phyloP scores from a whole-genome alignment of 2,329 filamentous ascomycete genomes.

The Calonectria henricotiae region DNA sequence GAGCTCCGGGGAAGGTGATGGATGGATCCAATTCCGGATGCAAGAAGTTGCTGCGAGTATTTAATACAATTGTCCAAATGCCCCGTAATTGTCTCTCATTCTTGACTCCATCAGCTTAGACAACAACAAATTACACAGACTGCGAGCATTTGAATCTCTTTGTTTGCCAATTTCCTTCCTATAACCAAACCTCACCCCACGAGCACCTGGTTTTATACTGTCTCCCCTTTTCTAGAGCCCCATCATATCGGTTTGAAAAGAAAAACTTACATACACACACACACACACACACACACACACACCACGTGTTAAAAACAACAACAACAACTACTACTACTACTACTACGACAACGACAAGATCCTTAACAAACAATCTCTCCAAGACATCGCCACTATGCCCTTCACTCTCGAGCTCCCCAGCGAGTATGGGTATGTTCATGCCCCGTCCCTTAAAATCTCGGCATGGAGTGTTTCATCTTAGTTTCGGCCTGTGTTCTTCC shows the following conservation, averaged over 20 bases:
- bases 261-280: too few relatives aligned
- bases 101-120: not conserved
- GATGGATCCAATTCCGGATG: not conserved
- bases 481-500: slow-evolving; percentile 16
- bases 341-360: not conserved
- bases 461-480: not conserved
- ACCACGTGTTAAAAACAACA: slow-evolving; percentile 30
- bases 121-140: not conserved
- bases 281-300: slow-evolving; percentile 25
- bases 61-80: slow-evolving; percentile 4
- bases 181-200: too few relatives aligned
- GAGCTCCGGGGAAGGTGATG: not conserved
- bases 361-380: too few relatives aligned
- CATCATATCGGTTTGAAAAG: not conserved
- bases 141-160: not conserved
- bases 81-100: slow-evolving; percentile 2
- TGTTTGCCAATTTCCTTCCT: not conserved
- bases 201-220: too few relatives aligned
- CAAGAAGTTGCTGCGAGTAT: not conserved
- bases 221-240: not conserved
- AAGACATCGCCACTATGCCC: slow-evolving; percentile 59
- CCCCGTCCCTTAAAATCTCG: not conserved
- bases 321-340: not conserved
- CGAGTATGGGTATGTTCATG: slow-evolving; percentile 67
- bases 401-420: slow-evolving; percentile 63